Conservation (phyloP, 176 grass and related monocot genomes). For the Oryza brachyantha region DNA sequence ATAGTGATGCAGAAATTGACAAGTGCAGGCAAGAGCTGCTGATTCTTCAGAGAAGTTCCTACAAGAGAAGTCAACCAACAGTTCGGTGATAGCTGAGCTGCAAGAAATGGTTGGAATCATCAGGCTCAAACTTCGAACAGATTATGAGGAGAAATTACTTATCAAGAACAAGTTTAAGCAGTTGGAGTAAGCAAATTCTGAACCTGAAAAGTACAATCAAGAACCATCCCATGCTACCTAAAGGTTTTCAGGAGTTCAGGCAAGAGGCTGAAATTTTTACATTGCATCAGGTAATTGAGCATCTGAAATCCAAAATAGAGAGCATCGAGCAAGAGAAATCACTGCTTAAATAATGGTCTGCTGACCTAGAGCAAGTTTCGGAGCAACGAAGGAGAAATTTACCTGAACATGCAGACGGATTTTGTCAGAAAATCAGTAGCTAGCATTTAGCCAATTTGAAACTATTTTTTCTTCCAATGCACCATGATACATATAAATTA, state of each 20-base stretch:
- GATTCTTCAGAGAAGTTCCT: constrained; percentile 25
- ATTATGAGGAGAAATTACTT: constrained; percentile 34
- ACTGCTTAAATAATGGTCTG: constrained; percentile 33
- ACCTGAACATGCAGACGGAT: background rate
- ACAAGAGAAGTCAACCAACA: constrained; percentile 6
- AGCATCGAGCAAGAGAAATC: constrained; percentile 28
- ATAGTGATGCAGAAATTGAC: constrained; percentile 31
- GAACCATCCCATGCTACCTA: constrained; percentile 21
- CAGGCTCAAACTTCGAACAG: constrained; percentile 21
- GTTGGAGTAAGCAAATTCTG: constrained; percentile 29
- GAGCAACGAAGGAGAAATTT: constrained; percentile 31
- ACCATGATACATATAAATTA: background rate
- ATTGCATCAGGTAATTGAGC: constrained; percentile 32
- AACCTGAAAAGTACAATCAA: constrained; percentile 33
- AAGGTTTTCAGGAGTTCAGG: constrained; percentile 39
- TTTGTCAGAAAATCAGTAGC: constrained; percentile 7
- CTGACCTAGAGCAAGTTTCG: constrained; percentile 40
- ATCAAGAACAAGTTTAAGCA: constrained; percentile 27
- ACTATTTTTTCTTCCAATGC: background rate
- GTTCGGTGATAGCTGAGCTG: constrained; percentile 1
- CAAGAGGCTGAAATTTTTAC: constrained; percentile 41
- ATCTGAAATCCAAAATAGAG: constrained; percentile 23
- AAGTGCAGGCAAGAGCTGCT: constrained; percentile 28
- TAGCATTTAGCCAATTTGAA: constrained; percentile 28
- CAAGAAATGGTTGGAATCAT: constrained; percentile 22